phyloP scores from a whole-genome alignment of 2,329 filamentous ascomycete species.

The Xylariomycetidae sp. region DNA sequence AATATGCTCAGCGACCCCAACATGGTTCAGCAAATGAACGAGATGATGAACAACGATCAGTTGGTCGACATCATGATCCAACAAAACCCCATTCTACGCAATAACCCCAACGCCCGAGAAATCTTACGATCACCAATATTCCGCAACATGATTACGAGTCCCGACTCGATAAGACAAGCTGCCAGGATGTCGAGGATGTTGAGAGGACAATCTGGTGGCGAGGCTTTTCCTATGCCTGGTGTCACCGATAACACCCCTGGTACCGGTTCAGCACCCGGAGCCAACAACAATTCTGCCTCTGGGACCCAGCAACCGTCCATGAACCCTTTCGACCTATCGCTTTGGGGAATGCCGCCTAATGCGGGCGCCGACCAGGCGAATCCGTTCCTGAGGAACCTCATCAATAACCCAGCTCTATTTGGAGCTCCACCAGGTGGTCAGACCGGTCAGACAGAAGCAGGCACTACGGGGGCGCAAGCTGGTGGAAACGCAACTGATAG shows the following conservation, averaged over 20 bases:
- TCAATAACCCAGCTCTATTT: no score
- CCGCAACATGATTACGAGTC: slow-evolving; percentile 89
- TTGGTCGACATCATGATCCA: slow-evolving; percentile 94
- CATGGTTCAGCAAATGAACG: slow-evolving; percentile 82
- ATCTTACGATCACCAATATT: slow-evolving; percentile 87
- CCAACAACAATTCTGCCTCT: slow-evolving; percentile 31
- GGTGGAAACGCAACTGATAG: slow-evolving; percentile 22
- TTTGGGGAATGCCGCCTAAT: background rate
- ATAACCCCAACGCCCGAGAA: slow-evolving; percentile 65
- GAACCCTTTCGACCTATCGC: slow-evolving; percentile 38
- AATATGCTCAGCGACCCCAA: slow-evolving; percentile 85
- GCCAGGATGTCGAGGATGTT: slow-evolving; percentile 76
- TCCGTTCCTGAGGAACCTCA: no score
- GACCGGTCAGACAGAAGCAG: background rate
- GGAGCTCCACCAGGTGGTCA: no score
- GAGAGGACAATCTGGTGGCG: slow-evolving; percentile 46
- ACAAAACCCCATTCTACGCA: slow-evolving; percentile 60
- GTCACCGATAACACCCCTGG: slow-evolving; percentile 78
- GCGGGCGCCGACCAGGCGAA: background rate
- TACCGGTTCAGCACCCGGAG: slow-evolving; percentile 29
- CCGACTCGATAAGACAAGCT: slow-evolving; percentile 75
- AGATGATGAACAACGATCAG: slow-evolving; percentile 90
- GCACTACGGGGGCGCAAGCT: slow-evolving; percentile 14
- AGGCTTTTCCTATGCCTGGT: slow-evolving; percentile 82
- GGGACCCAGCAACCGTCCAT: slow-evolving; percentile 19